A percentile compares a stretch with the other conserved stretches of the same genome.
phyloP scores from a whole-genome alignment of 257 asterid genomes.

The Datura wrightii region DNA sequence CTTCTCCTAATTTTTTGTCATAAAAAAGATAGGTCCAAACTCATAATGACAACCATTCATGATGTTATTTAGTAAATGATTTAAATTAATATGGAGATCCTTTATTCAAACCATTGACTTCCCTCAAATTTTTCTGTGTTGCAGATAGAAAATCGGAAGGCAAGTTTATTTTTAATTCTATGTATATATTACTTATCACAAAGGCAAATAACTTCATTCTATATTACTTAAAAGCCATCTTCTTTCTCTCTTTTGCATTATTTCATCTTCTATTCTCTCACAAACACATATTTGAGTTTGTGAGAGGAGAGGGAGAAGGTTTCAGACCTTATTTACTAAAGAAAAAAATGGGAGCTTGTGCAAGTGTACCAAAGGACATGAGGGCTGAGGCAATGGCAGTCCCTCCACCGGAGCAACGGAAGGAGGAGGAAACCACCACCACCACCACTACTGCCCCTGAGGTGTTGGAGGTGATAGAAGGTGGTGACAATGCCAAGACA shows the following conservation, averaged over 20 bases:
- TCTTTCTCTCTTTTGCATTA: slow-evolving; percentile 32
- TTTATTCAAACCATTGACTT: slow-evolving; percentile 25
- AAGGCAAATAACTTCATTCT: not conserved
- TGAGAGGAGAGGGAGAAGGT: slow-evolving; percentile 35
- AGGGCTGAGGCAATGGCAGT: slow-evolving; percentile 43
- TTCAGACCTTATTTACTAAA: slow-evolving; percentile 12
- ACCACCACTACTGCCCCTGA: slow-evolving; percentile 29
- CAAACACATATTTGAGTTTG: not conserved
- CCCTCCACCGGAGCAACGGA: slow-evolving; percentile 50
- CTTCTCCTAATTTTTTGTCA: not conserved
- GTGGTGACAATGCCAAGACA: slow-evolving; percentile 15
- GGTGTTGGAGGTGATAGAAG: slow-evolving; percentile 38
- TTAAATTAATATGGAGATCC: not conserved
- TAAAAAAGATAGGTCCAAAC: not conserved
- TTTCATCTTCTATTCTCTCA: slow-evolving; percentile 42
- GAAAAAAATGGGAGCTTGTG: slow-evolving; percentile 57
- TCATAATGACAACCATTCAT: not conserved
- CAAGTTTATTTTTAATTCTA: not conserved
- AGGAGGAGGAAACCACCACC: slow-evolving; percentile 46
- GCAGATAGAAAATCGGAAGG: slow-evolving; percentile 34
- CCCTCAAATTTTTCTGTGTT: slow-evolving; percentile 38
- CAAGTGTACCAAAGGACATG: slow-evolving; percentile 60
- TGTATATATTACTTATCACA: slow-evolving; percentile 30
- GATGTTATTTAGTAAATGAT: not conserved
- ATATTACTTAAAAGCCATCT: slow-evolving; percentile 29